Base-by-base conservation (phyloP, 2,329 filamentous ascomycete genomes). In the Venturia oleaginea region DNA sequence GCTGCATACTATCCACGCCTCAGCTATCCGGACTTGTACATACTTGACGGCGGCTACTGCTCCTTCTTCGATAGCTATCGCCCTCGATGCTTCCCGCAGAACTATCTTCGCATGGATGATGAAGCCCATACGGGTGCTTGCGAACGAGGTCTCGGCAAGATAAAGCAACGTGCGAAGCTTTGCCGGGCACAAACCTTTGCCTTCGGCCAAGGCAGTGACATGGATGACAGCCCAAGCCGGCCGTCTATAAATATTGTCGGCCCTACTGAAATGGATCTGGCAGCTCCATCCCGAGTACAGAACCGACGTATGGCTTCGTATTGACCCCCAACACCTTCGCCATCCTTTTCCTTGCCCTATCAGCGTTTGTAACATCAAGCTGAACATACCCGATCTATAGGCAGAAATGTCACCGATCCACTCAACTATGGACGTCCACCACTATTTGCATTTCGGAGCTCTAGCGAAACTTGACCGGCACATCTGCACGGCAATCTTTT, bases 1-100 rank as follows among this genome's bases (percentile, higher is more conserved):
- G 86, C 86, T 63, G 91, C 94, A 75, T 83, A 84, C 68, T 99
- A 97, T 73, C 94, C 94, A 22, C 84, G 83, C 66, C 85, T 99
- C 66, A 92, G 88, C n/a, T 99, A 96, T 72, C 94, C 94, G 2
- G 94, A 99, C 75, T 87, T 97, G 68, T 99, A 99, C 76, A 96
- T 99, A 70, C 82, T 99, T 48, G 92, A 97, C 69, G 94, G 94
- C 66, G 94, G 94, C 54, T 99, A 99, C 79, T 96, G 92, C 75
- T 86, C 86, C 34, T 99, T 99, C 81, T 99, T 93, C 75, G 80
- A 84, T 30, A 82, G 90, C 68, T 86, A 96, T 75, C 86, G 87
- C 62, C 79, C 83, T 59, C 86, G 92, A 67, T 99, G 94, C 81
- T 94, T 87, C 71, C 94, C 94, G 27, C 92, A 96, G 71, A 92